These are phyloP conservation scores for Luffa acutangula DNA, from an alignment of 306 rosid species.

Conservation along the genomic window DNA sequence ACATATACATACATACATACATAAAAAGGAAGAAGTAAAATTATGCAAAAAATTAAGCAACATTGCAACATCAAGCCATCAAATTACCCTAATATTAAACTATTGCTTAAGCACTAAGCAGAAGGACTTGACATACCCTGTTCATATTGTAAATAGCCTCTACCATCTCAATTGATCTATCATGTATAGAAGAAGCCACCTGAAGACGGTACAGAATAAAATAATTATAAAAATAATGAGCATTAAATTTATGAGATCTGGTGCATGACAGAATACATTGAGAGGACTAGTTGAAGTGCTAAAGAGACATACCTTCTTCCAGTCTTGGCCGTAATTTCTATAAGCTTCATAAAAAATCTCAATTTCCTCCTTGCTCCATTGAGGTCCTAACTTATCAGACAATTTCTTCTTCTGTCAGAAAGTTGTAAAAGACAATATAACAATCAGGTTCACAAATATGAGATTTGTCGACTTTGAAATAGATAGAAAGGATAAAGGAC, in stretches of 20 bases:
- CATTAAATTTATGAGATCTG: not conserved
- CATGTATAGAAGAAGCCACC: conserved; percentile 48
- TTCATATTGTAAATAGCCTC: conserved; percentile 70
- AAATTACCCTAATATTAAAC: not conserved
- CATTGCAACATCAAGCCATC: not conserved
- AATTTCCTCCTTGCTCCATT: conserved; percentile 79
- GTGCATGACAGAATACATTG: not conserved
- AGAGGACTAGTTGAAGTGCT: not conserved
- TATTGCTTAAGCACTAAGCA: not conserved
- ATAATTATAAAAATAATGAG: not conserved
- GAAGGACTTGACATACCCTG: conserved; percentile 29
- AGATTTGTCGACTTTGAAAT: not conserved
- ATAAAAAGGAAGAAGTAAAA: no score
- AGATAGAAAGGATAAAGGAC: not conserved
- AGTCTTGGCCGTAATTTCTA: conserved; percentile 69
- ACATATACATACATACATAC: no score
- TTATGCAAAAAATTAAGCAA: not conserved
- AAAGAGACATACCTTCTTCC: conserved; percentile 57
- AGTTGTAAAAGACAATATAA: conserved; percentile 16
- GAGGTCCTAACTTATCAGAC: conserved; percentile 73
- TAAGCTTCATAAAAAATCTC: conserved; percentile 76
- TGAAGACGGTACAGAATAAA: conserved; percentile 15
- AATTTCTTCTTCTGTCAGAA: conserved; percentile 61
- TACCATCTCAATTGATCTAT: conserved; percentile 57
- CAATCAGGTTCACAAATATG: not conserved